These are phyloP conservation scores for Solanum virginianum DNA, from an alignment of 257 asterid genomes.

Conservation along the genomic window DNA sequence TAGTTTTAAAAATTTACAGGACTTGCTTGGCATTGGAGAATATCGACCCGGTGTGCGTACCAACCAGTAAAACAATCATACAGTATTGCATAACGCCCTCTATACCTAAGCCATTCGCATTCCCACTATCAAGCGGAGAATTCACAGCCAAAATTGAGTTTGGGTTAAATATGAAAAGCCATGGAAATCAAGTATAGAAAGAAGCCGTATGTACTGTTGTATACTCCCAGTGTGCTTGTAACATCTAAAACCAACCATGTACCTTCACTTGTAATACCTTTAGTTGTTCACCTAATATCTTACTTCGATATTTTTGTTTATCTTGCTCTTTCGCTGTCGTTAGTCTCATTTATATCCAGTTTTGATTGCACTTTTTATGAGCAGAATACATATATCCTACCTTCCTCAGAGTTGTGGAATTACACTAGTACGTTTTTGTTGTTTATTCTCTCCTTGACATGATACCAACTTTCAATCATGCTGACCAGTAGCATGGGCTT, in stretches of 20 bases:
- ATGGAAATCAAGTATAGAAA: background rate
- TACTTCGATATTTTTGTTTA: background rate
- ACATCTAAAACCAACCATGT: background rate
- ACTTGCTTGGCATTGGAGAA: slow-evolving; percentile 94
- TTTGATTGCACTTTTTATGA: no score
- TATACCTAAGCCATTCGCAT: background rate
- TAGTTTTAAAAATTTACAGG: slow-evolving; percentile 38
- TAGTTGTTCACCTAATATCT: background rate
- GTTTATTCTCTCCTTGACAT: background rate
- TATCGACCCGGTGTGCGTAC: slow-evolving; percentile 53
- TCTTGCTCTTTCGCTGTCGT: background rate
- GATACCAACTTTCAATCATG: background rate
- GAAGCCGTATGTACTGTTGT: background rate
- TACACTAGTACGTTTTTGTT: background rate
- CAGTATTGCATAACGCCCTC: background rate
- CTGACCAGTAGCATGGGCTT: background rate
- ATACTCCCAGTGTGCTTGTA: background rate
- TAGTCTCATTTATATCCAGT: no score
- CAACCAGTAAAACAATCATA: slow-evolving; percentile 6
- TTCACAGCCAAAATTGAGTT: background rate
- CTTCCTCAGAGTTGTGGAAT: background rate
- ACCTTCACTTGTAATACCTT: background rate
- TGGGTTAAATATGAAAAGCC: background rate
- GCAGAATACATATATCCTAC: no score
- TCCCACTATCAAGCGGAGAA: background rate